A percentile compares a stretch with the other conserved stretches of the same genome.
phyloP scores from a whole-genome alignment of 1,284 basidiomycete species.

The Hemileia vastatrix region DNA sequence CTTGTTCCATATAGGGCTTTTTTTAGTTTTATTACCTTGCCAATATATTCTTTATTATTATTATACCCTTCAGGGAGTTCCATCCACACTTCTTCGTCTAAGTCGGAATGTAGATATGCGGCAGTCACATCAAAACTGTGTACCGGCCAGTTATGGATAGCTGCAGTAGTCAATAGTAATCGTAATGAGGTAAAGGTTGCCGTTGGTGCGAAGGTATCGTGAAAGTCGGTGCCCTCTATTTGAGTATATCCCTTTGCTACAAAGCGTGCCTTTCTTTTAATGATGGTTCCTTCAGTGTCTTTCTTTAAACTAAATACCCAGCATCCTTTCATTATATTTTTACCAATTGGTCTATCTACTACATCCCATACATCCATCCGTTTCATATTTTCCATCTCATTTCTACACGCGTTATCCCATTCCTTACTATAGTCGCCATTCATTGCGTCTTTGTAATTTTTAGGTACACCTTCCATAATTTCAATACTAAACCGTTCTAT shows the following conservation, averaged over 20 bases:
- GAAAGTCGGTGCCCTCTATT: slow-evolving; percentile 6
- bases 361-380: too few species aligned
- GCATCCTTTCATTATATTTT: slow-evolving; percentile 1
- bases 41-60: too few species aligned
- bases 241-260: slow-evolving; percentile 23
- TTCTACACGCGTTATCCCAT: too few species aligned
- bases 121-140: neutral
- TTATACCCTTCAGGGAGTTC: too few species aligned
- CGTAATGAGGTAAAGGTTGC: neutral
- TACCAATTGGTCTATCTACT: too few species aligned
- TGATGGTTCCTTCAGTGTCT: neutral
- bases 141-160: neutral
- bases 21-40: neutral
- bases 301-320: slow-evolving; percentile 11
- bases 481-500: too few species aligned
- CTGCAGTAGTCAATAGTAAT: neutral
- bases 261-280: slow-evolving; percentile 19
- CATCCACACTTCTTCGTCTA: neutral
- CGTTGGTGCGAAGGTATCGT: slow-evolving; percentile 21
- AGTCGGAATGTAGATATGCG: neutral
- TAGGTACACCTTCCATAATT: too few species aligned
- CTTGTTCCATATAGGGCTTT: neutral
- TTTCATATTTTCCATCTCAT: too few species aligned
- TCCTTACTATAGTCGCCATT: too few species aligned
- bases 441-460: too few species aligned